phyloP scores from a whole-genome alignment of 768 basidiomycete genomes.

The Tulasnella calospora region DNA sequence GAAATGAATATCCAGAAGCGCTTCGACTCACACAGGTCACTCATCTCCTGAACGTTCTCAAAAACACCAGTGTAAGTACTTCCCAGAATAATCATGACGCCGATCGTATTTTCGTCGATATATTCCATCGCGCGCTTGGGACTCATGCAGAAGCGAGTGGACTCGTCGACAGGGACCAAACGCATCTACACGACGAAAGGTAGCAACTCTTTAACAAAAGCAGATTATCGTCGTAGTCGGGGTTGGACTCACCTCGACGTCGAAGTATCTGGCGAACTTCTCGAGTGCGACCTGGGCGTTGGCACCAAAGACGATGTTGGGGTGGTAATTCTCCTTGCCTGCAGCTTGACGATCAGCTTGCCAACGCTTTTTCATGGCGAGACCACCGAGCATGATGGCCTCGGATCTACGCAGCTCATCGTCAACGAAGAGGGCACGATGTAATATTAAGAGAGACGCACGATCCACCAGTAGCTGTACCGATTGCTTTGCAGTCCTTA shows the following conservation, averaged over 20 bases:
- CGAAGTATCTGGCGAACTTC: slow-evolving; percentile 66
- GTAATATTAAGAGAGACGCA: slow-evolving; percentile 33
- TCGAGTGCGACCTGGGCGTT: slow-evolving; percentile 68
- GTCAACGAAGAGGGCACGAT: not conserved
- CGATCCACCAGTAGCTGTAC: slow-evolving; percentile 66
- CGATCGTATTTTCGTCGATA: slow-evolving; percentile 69
- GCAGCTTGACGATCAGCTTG: slow-evolving; percentile 60
- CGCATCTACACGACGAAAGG: slow-evolving; percentile 35
- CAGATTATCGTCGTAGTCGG: not conserved
- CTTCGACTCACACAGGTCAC: slow-evolving; percentile 44
- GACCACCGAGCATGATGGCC: slow-evolving; percentile 66
- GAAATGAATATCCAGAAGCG: slow-evolving; percentile 31
- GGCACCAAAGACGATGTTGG: slow-evolving; percentile 54
- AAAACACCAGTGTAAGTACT: slow-evolving; percentile 52
- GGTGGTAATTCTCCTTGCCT: slow-evolving; percentile 43
- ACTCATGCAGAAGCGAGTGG: slow-evolving; percentile 73
- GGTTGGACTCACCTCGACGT: slow-evolving; percentile 45
- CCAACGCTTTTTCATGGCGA: slow-evolving; percentile 69
- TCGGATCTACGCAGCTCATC: slow-evolving; percentile 36
- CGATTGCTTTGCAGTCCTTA: slow-evolving; percentile 50
- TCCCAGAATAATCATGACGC: slow-evolving; percentile 49
- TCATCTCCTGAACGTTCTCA: slow-evolving; percentile 83
- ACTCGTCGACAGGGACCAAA: slow-evolving; percentile 59
- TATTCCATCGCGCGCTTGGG: slow-evolving; percentile 58
- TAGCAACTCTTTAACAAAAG: not conserved